Evolutionary conservation across 257 asterid species (phyloP), one percentile per base, ranked within the genome.

Genomic region (Plantago major): DNA sequence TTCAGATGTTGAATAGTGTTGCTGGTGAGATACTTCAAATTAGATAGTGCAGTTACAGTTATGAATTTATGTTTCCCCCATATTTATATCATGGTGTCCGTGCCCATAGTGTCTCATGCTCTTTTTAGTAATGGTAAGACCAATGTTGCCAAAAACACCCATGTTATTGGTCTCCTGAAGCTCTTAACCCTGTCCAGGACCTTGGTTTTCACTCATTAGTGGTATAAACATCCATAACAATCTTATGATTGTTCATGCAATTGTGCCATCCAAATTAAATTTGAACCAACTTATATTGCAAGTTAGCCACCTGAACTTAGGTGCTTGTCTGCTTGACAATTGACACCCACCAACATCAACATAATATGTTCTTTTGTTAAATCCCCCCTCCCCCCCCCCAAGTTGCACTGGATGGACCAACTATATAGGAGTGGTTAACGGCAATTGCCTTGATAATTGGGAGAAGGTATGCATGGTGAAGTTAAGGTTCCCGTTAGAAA

Each of bases 1-100:
- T 89, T 76, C 97, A 89, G 77, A 93, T 93, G 95, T 81, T 93
- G 75, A 89, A 87, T 68, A 78, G 97, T 53, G 97, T 93, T 66
- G 90, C 99, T 53, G 99, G 99, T 93, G 79, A 66, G 83, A 67
- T 71, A 51, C 53, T 46, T 42, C 58, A 42, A 58, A 46, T 52
- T 71, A 44, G 46, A 46, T 58, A 56, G 28, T 11, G 56, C 58
- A 14, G 60, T 47, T 62, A 64, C 42, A 60, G 37, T 57, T 65
- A 33, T 58, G 42, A 63, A 63, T 50, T 60, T 33, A 69, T 54
- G 40, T 37, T 14, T 46, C 38, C 42, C 30, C 51, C 48, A 55
- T 46, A 55, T 45, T 43, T 30, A 7, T 10, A 9, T 52, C 72
- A 14, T 11, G 18, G 19, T 37, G 50, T 64, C 46, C 45, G 28